A percentile compares a stretch with the other conserved stretches of the same genome.
phyloP scores from a whole-genome alignment of 305 asterid species.

The Stenogyne calaminthoides region DNA sequence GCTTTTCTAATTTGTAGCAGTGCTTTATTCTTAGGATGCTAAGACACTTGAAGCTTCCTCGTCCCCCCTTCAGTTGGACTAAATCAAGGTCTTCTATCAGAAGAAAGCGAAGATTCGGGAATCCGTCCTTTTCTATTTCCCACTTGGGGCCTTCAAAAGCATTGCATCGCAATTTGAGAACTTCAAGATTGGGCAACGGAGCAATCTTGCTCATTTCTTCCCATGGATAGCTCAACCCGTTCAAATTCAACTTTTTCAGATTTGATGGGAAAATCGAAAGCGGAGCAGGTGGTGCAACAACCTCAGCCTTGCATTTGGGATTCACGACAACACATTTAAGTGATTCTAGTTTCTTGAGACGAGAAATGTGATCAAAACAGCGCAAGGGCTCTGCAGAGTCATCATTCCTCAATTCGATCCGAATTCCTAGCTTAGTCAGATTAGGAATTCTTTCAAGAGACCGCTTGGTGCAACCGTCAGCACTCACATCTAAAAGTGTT shows the following conservation, averaged over 20 bases:
- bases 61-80: background rate
- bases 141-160: background rate
- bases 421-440: background rate
- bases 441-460: background rate
- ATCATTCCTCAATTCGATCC: background rate
- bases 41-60: background rate
- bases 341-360: no score
- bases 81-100: background rate
- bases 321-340: background rate
- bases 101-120: background rate
- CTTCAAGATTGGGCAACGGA: background rate
- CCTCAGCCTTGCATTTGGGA: background rate
- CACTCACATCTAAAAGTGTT: background rate
- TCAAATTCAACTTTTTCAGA: background rate
- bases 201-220: background rate
- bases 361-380: no score
- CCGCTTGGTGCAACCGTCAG: background rate
- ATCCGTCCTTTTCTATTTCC: background rate
- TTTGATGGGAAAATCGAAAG: background rate
- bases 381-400: background rate
- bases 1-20: background rate
- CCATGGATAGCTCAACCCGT: background rate
- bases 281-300: background rate
- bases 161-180: no score
- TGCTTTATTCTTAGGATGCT: background rate